These are phyloP conservation scores for Plenodomus lindquistii DNA, from an alignment of 2,329 filamentous ascomycete species.

Conservation along the genomic window DNA sequence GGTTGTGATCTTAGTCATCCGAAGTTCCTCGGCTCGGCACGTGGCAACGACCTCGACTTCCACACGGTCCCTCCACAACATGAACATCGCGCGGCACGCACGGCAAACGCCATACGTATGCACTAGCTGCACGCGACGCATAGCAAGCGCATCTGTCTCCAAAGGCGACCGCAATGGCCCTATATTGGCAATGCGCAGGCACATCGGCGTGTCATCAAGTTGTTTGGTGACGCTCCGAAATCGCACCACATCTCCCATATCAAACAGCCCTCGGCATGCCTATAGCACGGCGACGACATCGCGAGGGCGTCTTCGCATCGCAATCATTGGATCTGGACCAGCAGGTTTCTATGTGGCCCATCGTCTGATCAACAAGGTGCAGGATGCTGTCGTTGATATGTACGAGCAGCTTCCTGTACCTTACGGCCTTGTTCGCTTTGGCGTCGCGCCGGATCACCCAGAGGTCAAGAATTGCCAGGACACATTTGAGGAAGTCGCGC, in stretches of 20 bases:
- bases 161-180: constrained; percentile 1
- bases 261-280: constrained; percentile 14
- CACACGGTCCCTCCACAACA: constrained; percentile 21
- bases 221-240: constrained; percentile 8
- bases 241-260: background rate
- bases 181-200: constrained; percentile 4
- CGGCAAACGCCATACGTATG: constrained; percentile 25
- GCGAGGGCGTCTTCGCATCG: constrained; percentile 69
- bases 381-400: constrained; percentile 82
- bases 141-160: constrained; percentile 5
- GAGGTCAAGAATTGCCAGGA: constrained; percentile 99
- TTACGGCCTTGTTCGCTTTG: constrained; percentile 88
- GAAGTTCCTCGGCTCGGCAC: constrained; percentile 5
- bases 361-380: constrained; percentile 75
- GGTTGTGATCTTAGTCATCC: constrained; percentile 19
- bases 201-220: constrained; percentile 7
- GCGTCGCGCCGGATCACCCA: constrained; percentile 96
- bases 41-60: constrained; percentile 8
- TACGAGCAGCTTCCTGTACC: constrained; percentile 93
- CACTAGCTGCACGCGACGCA: constrained; percentile 30
- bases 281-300: constrained; percentile 25
- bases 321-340: constrained; percentile 89
- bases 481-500: constrained; percentile 86
- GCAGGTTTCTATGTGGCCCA: constrained; percentile 96
- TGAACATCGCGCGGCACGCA: constrained; percentile 23